These are phyloP conservation scores for Rhizopogon vinicolor DNA, from an alignment of 768 basidiomycete species.

Conservation along the genomic window DNA sequence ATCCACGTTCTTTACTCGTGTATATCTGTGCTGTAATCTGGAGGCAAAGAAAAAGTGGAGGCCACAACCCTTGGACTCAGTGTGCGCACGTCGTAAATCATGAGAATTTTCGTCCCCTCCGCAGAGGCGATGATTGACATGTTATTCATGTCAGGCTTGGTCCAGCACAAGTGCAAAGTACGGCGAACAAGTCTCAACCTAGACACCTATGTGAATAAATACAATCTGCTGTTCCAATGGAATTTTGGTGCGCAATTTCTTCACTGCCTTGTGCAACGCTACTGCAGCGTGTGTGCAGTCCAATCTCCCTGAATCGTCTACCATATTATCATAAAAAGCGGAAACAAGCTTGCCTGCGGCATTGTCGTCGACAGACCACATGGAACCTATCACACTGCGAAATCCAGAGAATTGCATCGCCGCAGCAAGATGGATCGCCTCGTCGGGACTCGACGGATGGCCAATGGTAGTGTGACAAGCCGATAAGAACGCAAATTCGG, in stretches of 20 bases:
- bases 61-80: no score
- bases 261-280: neutral
- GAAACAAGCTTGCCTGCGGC: constrained; percentile 12
- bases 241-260: constrained; percentile 11
- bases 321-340: constrained; percentile 15
- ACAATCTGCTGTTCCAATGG: constrained; percentile 20
- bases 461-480: constrained; percentile 27
- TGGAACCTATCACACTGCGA: constrained; percentile 14
- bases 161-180: no score
- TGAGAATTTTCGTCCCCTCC: no score
- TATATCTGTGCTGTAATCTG: neutral
- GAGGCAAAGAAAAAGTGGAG: no score
- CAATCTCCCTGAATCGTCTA: neutral
- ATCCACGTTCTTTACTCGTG: neutral
- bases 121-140: no score
- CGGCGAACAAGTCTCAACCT: neutral
- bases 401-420: no score
- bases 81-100: no score
- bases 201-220: constrained; percentile 19
- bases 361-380: constrained; percentile 24
- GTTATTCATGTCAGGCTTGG: no score
- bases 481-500: constrained; percentile 27
- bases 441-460: constrained; percentile 6
- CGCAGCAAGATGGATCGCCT: no score
- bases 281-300: neutral